Conservation (phyloP, 306 rosid genomes). For the Gastrolobium bilobum region DNA sequence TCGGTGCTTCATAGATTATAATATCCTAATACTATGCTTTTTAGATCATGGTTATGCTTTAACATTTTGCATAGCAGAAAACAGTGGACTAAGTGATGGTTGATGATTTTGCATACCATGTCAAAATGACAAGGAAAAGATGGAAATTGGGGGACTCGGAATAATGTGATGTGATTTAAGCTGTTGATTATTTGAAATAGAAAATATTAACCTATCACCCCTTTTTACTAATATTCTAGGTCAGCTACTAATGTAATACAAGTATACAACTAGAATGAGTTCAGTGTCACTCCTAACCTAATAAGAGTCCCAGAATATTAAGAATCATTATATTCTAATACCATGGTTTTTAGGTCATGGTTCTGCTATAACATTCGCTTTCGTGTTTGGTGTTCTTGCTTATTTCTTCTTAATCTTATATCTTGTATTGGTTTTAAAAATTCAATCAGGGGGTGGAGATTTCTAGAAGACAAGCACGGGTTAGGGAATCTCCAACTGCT, state of each 20-base stretch:
- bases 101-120: background rate
- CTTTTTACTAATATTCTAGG: slow-evolving; percentile 10
- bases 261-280: background rate
- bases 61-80: background rate
- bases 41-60: background rate
- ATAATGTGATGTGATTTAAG: background rate
- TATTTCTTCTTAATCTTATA: slow-evolving; percentile 36
- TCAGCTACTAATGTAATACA: background rate
- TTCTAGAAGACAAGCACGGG: slow-evolving; percentile 81
- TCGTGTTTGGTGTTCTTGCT: slow-evolving; percentile 14
- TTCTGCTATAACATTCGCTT: slow-evolving; percentile 34
- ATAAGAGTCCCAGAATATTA: background rate
- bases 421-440: slow-evolving; percentile 50
- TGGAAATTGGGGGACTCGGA: background rate
- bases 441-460: slow-evolving; percentile 76
- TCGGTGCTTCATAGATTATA: too few species aligned
- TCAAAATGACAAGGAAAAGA: background rate
- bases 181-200: background rate
- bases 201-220: slow-evolving; percentile 1
- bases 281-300: slow-evolving; percentile 7
- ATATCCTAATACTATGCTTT: background rate
- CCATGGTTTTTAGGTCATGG: background rate
- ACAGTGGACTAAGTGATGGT: background rate
- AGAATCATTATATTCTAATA: slow-evolving; percentile 7
- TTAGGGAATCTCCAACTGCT: slow-evolving; percentile 77